Evolutionary conservation across 768 basidiomycete genomes (phyloP).

Genomic region (Suillus clintonianus): DNA sequence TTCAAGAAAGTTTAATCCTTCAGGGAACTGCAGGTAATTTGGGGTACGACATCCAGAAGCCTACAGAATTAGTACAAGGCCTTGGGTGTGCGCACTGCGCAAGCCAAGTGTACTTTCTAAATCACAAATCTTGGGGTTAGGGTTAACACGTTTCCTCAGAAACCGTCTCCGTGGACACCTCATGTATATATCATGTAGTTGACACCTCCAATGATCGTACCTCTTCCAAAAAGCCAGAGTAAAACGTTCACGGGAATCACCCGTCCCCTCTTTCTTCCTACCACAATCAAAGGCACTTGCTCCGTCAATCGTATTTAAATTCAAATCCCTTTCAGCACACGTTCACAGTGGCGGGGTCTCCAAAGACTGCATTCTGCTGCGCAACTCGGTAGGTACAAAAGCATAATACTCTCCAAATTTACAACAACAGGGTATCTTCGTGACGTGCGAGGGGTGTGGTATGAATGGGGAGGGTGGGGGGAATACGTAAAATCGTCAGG

Average conservation of each 20-base stretch:
- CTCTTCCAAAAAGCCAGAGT: not conserved
- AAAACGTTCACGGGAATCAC: not conserved
- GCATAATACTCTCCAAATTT: constrained; percentile 26
- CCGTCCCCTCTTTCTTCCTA: not conserved
- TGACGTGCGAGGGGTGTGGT: constrained; percentile 25
- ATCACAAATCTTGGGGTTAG: not conserved
- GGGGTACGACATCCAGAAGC: too few species aligned
- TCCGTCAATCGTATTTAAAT: not conserved
- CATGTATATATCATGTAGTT: not conserved
- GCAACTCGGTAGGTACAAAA: constrained; percentile 32
- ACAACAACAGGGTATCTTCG: constrained; percentile 39
- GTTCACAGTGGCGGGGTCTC: constrained; percentile 16
- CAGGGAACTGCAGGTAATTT: too few species aligned
- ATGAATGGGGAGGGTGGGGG: constrained; percentile 6
- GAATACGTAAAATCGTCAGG: constrained; percentile 37
- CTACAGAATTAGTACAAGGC: too few species aligned
- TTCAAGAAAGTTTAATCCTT: too few species aligned
- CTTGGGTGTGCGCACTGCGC: too few species aligned
- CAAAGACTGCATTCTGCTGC: constrained; percentile 39
- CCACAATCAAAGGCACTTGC: not conserved
- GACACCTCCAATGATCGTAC: not conserved
- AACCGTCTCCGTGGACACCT: constrained; percentile 1
- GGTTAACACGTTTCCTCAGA: not conserved
- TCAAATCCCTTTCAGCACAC: not conserved
- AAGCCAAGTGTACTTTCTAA: too few species aligned